Evolutionary conservation across 805 yeast genomes (phyloP).

Genomic region (Cyberlindnera suaveolens): DNA sequence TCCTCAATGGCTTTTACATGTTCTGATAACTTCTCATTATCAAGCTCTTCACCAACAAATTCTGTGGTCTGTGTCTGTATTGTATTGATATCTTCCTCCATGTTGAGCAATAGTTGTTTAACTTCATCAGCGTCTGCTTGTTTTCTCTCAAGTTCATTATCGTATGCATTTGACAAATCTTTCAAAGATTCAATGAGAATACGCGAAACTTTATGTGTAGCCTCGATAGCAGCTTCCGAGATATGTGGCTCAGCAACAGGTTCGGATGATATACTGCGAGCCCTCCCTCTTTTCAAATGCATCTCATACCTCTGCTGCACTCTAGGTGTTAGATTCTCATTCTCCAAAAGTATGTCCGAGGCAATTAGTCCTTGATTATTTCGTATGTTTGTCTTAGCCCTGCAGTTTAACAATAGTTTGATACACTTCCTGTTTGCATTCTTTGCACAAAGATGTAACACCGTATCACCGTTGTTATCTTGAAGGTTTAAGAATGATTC

Average conservation of each 20-base stretch:
- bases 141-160: slow-evolving; percentile 46
- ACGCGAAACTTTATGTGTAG: slow-evolving; percentile 43
- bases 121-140: slow-evolving; percentile 48
- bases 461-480: slow-evolving; percentile 75
- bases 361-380: slow-evolving; percentile 28
- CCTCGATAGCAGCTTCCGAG: slow-evolving; percentile 49
- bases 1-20: slow-evolving; percentile 8
- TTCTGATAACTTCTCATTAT: slow-evolving; percentile 8
- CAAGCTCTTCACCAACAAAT: slow-evolving; percentile 14
- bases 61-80: slow-evolving; percentile 23
- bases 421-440: slow-evolving; percentile 48
- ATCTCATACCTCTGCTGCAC: slow-evolving; percentile 20
- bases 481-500: slow-evolving; percentile 56
- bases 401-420: slow-evolving; percentile 41
- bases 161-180: slow-evolving; percentile 45
- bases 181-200: slow-evolving; percentile 45
- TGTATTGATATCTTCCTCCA: slow-evolving; percentile 35
- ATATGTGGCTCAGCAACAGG: slow-evolving; percentile 32
- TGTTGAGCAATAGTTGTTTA: slow-evolving; percentile 32
- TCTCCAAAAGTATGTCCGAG: slow-evolving; percentile 22
- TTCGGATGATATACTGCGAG: neutral
- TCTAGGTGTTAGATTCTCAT: slow-evolving; percentile 18
- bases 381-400: slow-evolving; percentile 38
- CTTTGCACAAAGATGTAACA: slow-evolving; percentile 66
- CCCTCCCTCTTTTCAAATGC: slow-evolving; percentile 13